Percentiles rank a stretch among this genome's conserved stretches.
phyloP scores from a whole-genome alignment of 2,329 filamentous ascomycete genomes.

The Lasiodiplodia theobromae region DNA sequence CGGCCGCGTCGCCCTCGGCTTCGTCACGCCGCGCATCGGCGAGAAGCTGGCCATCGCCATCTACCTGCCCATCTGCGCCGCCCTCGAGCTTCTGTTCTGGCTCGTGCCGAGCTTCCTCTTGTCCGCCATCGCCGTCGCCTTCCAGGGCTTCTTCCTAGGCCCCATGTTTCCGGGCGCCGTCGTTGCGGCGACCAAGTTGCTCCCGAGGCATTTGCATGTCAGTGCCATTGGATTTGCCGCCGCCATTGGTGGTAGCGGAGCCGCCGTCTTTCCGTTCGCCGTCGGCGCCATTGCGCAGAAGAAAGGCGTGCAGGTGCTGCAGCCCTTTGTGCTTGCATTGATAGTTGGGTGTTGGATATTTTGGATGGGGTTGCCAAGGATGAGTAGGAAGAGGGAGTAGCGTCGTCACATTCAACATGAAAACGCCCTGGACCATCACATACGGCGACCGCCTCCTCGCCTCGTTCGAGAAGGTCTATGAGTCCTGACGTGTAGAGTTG shows the following conservation, averaged over 20 bases:
- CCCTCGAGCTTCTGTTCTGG: constrained; percentile 78
- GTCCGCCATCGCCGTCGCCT: constrained; percentile 72
- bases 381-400: constrained; percentile 35
- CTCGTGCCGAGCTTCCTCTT: constrained; percentile 78
- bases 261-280: constrained; percentile 69
- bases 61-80: constrained; percentile 71
- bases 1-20: constrained; percentile 75
- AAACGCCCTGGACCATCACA: no score
- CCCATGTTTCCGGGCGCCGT: constrained; percentile 80
- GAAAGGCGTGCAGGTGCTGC: constrained; percentile 65
- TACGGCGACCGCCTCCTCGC: no score
- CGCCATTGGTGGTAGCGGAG: constrained; percentile 77
- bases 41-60: constrained; percentile 67
- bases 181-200: constrained; percentile 74
- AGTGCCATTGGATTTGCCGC: constrained; percentile 82
- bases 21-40: constrained; percentile 75
- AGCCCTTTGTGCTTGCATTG: constrained; percentile 65
- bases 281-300: constrained; percentile 73
- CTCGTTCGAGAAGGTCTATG: no score
- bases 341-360: constrained; percentile 58
- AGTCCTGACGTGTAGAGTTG: no score
- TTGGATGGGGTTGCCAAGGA: constrained; percentile 60
- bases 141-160: constrained; percentile 81
- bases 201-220: constrained; percentile 77
- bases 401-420: no score